phyloP scores from a whole-genome alignment of 768 basidiomycete species.

The Russula griseocarnosa region DNA sequence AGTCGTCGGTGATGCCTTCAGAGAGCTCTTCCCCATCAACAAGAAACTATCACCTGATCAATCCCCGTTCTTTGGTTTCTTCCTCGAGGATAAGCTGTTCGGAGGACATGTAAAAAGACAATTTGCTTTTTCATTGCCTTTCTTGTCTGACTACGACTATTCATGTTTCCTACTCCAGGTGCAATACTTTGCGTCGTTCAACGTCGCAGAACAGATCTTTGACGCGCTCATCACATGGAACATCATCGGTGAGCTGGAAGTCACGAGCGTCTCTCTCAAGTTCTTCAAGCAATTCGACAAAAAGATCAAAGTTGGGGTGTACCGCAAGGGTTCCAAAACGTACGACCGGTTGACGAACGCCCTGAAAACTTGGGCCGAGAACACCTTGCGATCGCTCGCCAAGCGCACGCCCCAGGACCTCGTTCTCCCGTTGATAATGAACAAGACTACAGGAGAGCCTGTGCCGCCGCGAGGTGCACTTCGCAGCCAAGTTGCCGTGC shows the following conservation, averaged over 20 bases:
- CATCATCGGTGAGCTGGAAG: constrained; percentile 24
- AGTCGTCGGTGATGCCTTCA: constrained; percentile 32
- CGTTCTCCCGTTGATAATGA: neutral
- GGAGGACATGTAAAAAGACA: constrained; percentile 18
- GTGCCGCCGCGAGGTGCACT: neutral
- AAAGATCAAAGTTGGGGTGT: neutral
- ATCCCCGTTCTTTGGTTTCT: constrained; percentile 14
- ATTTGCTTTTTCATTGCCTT: neutral
- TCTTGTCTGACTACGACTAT: neutral
- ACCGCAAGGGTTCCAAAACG: neutral
- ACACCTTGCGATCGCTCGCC: too few relatives aligned
- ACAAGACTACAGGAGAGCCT: neutral
- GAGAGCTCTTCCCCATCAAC: constrained; percentile 33
- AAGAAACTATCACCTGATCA: constrained; percentile 1
- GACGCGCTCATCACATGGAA: constrained; percentile 32
- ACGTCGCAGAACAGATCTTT: constrained; percentile 34
- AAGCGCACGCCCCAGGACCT: neutral
- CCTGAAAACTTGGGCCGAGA: constrained; percentile 12
- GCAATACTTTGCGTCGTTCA: constrained; percentile 34
- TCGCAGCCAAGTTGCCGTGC: constrained; percentile 14
- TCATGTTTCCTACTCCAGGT: constrained; percentile 21
- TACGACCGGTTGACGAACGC: constrained; percentile 2
- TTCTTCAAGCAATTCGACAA: constrained; percentile 28
- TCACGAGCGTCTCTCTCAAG: constrained; percentile 32
- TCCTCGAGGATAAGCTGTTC: constrained; percentile 13